Conservation (phyloP, 2,329 filamentous ascomycete genomes). For the Pestalotiopsis sp. region DNA sequence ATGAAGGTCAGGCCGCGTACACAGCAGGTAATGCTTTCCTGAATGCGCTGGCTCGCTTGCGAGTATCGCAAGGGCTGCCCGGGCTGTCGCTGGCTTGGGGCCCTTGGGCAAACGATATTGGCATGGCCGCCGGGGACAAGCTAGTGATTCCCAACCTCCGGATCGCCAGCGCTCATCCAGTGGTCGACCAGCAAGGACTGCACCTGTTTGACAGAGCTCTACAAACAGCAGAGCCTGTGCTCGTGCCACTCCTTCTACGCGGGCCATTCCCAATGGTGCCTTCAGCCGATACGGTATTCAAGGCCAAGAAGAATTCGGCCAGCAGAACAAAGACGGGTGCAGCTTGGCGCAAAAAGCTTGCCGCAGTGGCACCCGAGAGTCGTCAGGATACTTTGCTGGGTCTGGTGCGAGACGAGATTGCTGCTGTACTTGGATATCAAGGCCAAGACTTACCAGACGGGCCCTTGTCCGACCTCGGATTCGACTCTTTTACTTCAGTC, state of each 20-base stretch:
- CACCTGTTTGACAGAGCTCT: conserved; percentile 6
- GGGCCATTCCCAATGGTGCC: conserved; percentile 8
- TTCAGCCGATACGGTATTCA: background rate
- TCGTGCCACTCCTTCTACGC: conserved; percentile 4
- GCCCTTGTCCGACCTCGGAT: conserved; percentile 2
- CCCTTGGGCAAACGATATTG: conserved; percentile 6
- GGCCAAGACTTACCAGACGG: conserved; percentile 2
- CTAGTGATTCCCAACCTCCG: background rate
- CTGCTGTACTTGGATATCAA: conserved; percentile 6
- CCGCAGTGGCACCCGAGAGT: conserved; percentile 1
- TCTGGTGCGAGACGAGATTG: conserved; percentile 6
- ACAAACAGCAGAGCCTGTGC: conserved; percentile 2
- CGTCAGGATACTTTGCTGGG: background rate
- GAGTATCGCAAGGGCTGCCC: conserved; percentile 2
- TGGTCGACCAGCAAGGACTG: conserved; percentile 7
- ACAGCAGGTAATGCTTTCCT: conserved; percentile 5
- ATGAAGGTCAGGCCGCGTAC: conserved; percentile 11
- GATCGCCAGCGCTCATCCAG: background rate
- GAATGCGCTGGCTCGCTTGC: conserved; percentile 3
- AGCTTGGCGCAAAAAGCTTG: conserved; percentile 6
- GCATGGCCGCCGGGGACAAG: conserved; percentile 7
- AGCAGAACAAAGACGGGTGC: background rate
- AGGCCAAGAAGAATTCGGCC: background rate
- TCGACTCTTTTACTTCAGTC: conserved; percentile 9
- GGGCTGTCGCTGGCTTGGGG: conserved; percentile 5